phyloP scores from a whole-genome alignment of 306 rosid genomes.

The Mucuna pruriens region DNA sequence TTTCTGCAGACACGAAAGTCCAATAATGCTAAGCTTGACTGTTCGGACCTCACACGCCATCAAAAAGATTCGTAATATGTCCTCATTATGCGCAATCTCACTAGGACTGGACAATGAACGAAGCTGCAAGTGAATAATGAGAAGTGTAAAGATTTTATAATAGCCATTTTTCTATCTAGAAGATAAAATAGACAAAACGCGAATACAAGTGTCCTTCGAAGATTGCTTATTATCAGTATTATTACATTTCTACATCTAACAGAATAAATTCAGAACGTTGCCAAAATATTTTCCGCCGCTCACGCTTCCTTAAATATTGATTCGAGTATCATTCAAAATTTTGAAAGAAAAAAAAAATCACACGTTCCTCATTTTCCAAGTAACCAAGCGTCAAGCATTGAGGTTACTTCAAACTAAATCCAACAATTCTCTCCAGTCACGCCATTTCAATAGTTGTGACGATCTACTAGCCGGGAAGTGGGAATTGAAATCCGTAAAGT shows the following conservation, averaged over 20 bases:
- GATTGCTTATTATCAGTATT: not conserved
- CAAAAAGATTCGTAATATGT: conserved; percentile 83
- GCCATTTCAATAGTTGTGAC: not conserved
- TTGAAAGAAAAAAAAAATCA: not conserved
- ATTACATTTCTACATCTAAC: conserved; percentile 7
- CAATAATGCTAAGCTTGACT: conserved; percentile 87
- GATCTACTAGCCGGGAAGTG: conserved; percentile 22
- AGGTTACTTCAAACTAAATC: conserved; percentile 28
- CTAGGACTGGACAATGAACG: conserved; percentile 81
- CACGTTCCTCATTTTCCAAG: conserved; percentile 4
- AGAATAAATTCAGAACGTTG: conserved; percentile 15
- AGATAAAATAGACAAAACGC: not conserved
- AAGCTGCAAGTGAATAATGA: conserved; percentile 69
- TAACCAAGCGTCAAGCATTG: conserved; percentile 1
- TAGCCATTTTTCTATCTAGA: not conserved
- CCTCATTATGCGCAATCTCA: conserved; percentile 92
- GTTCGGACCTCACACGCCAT: conserved; percentile 92
- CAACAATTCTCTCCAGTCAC: conserved; percentile 12
- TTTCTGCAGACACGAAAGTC: conserved; percentile 94
- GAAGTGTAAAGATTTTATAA: conserved; percentile 31
- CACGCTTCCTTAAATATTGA: not conserved
- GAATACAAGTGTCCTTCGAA: not conserved
- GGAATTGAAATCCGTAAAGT: conserved; percentile 13
- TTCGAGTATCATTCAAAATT: conserved; percentile 30
- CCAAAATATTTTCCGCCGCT: not conserved